These are phyloP conservation scores for Penicillium expansum DNA, from an alignment of 2,329 filamentous ascomycete genomes.

Conservation along the genomic window DNA sequence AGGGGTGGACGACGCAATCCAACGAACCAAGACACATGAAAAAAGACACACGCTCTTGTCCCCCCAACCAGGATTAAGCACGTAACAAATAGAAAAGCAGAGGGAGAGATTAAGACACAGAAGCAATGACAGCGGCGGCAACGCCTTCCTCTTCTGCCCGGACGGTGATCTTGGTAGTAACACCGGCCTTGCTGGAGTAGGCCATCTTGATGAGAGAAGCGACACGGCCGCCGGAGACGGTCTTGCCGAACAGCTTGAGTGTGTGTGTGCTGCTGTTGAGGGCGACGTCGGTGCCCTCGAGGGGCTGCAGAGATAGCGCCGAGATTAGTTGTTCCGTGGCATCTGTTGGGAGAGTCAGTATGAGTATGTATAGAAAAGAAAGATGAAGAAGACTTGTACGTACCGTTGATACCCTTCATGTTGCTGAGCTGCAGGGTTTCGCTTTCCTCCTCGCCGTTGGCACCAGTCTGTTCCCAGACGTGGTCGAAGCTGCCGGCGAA, in stretches of 20 bases:
- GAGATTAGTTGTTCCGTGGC: constrained; percentile 88
- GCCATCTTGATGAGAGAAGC: constrained; percentile 89
- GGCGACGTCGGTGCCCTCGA: constrained; percentile 90
- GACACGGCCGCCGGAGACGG: constrained; percentile 82
- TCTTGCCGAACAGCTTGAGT: constrained; percentile 95
- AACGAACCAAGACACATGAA: constrained; percentile 14
- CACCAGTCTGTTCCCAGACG: constrained; percentile 89
- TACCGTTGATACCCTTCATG: constrained; percentile 90
- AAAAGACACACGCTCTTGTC: constrained; percentile 12
- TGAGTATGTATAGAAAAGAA: constrained; percentile 26
- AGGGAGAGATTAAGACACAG: constrained; percentile 64
- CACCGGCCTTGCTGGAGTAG: constrained; percentile 84
- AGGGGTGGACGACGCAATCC: constrained; percentile 14
- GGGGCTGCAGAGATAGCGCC: constrained; percentile 81
- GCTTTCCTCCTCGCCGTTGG: constrained; percentile 82
- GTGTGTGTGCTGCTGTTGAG: constrained; percentile 87
- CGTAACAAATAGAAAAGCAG: constrained; percentile 22
- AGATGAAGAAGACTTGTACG: constrained; percentile 35
- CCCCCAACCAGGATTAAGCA: constrained; percentile 14
- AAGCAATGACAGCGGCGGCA: constrained; percentile 77
- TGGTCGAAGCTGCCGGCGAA: constrained; percentile 95
- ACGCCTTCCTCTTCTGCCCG: constrained; percentile 91
- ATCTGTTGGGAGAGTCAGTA: constrained; percentile 53
- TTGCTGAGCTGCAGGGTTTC: constrained; percentile 86
- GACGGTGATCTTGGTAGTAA: constrained; percentile 92